Base-by-base conservation (phyloP, 805 yeast species). In the Saccharomyces kudriavzevii region DNA sequence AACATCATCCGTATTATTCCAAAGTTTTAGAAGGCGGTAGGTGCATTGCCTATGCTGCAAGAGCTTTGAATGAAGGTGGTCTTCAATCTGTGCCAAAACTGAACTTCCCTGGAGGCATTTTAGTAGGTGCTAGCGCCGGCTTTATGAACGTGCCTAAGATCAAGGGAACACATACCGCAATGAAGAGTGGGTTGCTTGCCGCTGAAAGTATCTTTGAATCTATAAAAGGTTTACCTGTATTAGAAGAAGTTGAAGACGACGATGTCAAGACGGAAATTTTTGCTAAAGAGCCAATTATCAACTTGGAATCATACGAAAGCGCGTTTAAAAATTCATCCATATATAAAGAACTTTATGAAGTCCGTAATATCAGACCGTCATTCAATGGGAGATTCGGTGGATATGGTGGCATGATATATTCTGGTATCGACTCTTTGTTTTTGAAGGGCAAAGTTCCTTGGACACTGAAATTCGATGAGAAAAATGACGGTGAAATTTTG, bases 1-100 rank as follows among this genome's bases (percentile, higher is more conserved):
- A 94, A 71, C 85, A 80, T 49, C 98, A 94, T 69, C 96, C 97
- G 4, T 85, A 80, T 69, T 94, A 89, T 68, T 73, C 81, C 29
- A 72, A 80, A 22, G 85, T 85, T 0, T 75, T 94, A 52, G 80
- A 82, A 62, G 96, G 95, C 45, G 99, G 99, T 22, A 89, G 85
- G 65, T 94, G 98, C 71, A 78, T 94, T 20, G 84, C 96, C 2
- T 94, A 94, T 64, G 99, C 89, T 17, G 99, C 99, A 3, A 80
- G 99, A 62, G 97, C 98, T 0, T 79, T 94, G 61, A 94, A 92
- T 70, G 99, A 94, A 73, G 99, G 99, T 57, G 99, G 99, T 0
- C 78, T 77, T 60, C 99, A 94, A 74, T 84, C 96, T 40, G 87
- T 94, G 51, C 99, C 99, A 25, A 81, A 84, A 66, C 76, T 94